Conservation (phyloP, 441 rosid genomes). For the Jatropha podagrica region DNA sequence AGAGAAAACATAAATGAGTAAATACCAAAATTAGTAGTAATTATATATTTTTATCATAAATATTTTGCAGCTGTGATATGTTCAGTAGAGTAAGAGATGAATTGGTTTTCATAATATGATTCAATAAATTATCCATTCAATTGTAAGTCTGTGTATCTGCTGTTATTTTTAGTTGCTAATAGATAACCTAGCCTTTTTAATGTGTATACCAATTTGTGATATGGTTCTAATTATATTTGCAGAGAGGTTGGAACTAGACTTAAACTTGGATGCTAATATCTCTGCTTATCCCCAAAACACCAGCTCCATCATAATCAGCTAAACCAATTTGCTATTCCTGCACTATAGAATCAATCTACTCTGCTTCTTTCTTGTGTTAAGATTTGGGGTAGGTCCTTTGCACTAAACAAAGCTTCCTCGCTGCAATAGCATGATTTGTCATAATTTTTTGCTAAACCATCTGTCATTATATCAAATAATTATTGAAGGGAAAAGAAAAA, state of each 20-base stretch:
- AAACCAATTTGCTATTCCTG: too few relatives aligned
- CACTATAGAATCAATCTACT: too few relatives aligned
- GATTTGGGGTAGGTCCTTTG: too few relatives aligned
- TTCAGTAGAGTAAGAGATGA: too few relatives aligned
- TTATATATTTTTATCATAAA: too few relatives aligned
- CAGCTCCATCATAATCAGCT: slow-evolving; percentile 58
- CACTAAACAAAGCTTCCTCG: too few relatives aligned
- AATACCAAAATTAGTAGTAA: too few relatives aligned
- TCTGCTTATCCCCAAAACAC: slow-evolving; percentile 60
- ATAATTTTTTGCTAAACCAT: too few relatives aligned
- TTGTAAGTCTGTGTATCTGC: not conserved
- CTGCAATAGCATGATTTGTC: too few relatives aligned
- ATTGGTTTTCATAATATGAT: not conserved
- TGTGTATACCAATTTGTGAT: not conserved
- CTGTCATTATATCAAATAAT: too few relatives aligned
- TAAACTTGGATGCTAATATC: slow-evolving; percentile 44
- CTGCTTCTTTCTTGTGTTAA: too few relatives aligned
- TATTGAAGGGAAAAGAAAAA: too few relatives aligned
- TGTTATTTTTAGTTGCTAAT: not conserved
- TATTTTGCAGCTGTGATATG: slow-evolving; percentile 25
- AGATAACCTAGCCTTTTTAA: not conserved
- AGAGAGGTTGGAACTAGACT: slow-evolving; percentile 64
- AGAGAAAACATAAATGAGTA: not conserved
- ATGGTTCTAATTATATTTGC: slow-evolving; percentile 1
- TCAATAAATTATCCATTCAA: not conserved